A percentile compares a stretch with the other conserved stretches of the same genome.
phyloP scores from a whole-genome alignment of 108 stramenopile genomes.

The Stephanodiscus triporus region DNA sequence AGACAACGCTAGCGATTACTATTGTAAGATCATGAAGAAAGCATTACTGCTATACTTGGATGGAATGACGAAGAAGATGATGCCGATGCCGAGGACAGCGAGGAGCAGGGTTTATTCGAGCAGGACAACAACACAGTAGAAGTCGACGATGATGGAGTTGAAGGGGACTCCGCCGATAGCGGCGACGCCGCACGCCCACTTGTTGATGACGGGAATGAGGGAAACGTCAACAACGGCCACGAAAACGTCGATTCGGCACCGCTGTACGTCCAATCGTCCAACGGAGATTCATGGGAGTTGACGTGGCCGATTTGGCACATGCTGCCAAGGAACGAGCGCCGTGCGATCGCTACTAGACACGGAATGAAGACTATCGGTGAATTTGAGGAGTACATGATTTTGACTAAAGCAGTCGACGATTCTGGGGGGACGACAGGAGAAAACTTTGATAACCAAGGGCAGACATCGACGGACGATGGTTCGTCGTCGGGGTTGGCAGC shows the following conservation, averaged over 20 bases:
- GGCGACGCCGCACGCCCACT: neutral
- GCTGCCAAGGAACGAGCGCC: slow-evolving; percentile 72
- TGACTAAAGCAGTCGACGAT: slow-evolving; percentile 58
- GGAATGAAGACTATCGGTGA: slow-evolving; percentile 83
- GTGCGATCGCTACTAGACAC: slow-evolving; percentile 65
- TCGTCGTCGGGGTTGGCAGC: neutral
- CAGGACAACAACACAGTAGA: slow-evolving; percentile 20
- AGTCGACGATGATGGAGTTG: slow-evolving; percentile 12
- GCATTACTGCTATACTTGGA: no score
- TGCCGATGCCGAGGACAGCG: slow-evolving; percentile 35
- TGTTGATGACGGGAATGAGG: neutral
- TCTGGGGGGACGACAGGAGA: slow-evolving; percentile 24
- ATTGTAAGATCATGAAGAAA: no score
- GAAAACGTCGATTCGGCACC: slow-evolving; percentile 15
- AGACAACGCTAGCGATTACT: no score
- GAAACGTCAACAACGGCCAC: neutral
- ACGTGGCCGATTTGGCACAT: slow-evolving; percentile 89
- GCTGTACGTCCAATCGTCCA: slow-evolving; percentile 38
- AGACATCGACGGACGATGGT: neutral
- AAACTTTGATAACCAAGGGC: neutral
- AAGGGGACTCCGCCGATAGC: slow-evolving; percentile 1
- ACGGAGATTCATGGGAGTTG: slow-evolving; percentile 66
- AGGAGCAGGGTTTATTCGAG: slow-evolving; percentile 44
- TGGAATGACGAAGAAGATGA: slow-evolving; percentile 14
- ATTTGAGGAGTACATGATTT: slow-evolving; percentile 79